Base-by-base conservation (phyloP, 306 rosid genomes). In the Pterocarpus santalinus region DNA sequence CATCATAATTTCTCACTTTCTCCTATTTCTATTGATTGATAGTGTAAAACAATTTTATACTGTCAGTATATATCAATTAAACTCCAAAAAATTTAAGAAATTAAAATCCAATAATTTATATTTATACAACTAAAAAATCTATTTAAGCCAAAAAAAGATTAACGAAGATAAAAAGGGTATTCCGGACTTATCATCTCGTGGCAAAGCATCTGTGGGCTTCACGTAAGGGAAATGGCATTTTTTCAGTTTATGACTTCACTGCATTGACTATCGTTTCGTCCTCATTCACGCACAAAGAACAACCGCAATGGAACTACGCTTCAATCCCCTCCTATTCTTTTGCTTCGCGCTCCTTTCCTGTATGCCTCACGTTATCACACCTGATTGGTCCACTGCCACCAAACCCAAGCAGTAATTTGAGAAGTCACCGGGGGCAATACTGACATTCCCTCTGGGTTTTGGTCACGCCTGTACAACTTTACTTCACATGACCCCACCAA, bases 341-440 rank as follows among this genome's bases (percentile, higher is more conserved):
- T 33, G 41, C 12, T 62, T 9, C 41, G n/a, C 1, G 0, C 16
- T 12, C 32, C 39, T 33, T 72, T 17, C 17, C 5, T 1, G 36
- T 13, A 1, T 41, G 58, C 46, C 61, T 73, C 84, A 65, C 70
- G 85, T 17, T 66, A 81, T 32, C 32, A 1, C 43, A 55, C 72
- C 14, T 34, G 10, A 65, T 44, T 73, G 57, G 43, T 49, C 9
- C 72, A 64, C 49, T 34, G 36, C 58, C 28, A 10, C 58, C 57
- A 4, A 43, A 56, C 16, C 49, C 67, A 7, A 3, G 73, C 17
- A 83, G 28, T 22, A 7, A 74, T 81, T 62, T 17, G 46, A 38
- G 7, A 85, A 75, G 65, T 78, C 88, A 8, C 22, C 66, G 34
- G 82, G 86, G 80, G 0, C 39, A 85, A 4, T 66, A 0, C 8